Percentiles rank a stretch among this genome's conserved stretches.
Conservation (phyloP, 2,329 filamentous ascomycete genomes). For the Albophoma yamanashiensis region DNA sequence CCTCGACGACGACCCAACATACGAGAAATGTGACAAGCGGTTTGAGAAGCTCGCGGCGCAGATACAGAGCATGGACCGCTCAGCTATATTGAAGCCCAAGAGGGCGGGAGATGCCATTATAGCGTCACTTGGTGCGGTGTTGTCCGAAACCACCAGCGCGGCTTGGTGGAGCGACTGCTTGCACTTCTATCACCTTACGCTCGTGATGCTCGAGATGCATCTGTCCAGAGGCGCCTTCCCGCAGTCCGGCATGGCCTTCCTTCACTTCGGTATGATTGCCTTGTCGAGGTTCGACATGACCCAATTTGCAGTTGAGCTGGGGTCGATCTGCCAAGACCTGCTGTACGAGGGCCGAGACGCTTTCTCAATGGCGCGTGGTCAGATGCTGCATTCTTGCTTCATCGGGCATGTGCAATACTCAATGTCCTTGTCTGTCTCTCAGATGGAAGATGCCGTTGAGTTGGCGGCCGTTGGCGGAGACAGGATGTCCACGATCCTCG, state of each 20-base stretch:
- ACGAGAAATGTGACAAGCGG: conserved; percentile 65
- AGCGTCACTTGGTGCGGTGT: conserved; percentile 55
- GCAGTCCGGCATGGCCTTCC: conserved; percentile 57
- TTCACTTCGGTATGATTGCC: conserved; percentile 58
- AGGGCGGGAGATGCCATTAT: conserved; percentile 40
- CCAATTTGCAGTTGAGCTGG: conserved; percentile 55
- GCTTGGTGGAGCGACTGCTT: conserved; percentile 65
- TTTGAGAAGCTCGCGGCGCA: conserved; percentile 54
- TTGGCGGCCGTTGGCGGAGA: conserved; percentile 58
- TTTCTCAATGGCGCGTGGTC: conserved; percentile 56
- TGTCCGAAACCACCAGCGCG: conserved; percentile 58
- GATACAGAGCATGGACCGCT: conserved; percentile 46
- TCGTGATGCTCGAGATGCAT: conserved; percentile 58
- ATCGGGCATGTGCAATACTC: conserved; percentile 59
- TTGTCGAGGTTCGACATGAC: conserved; percentile 62
- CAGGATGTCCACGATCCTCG: conserved; percentile 59
- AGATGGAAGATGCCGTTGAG: conserved; percentile 57
- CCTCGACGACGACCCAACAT: conserved; percentile 55
- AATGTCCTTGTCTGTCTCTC: conserved; percentile 44
- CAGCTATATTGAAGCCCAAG: conserved; percentile 31
- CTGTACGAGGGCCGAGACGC: conserved; percentile 52
- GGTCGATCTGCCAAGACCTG: conserved; percentile 50
- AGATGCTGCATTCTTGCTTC: conserved; percentile 59
- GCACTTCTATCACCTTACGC: conserved; percentile 60
- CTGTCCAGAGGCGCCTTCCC: conserved; percentile 54